Conservation (phyloP, 2,329 filamentous ascomycete genomes). For the Beauveria australis region DNA sequence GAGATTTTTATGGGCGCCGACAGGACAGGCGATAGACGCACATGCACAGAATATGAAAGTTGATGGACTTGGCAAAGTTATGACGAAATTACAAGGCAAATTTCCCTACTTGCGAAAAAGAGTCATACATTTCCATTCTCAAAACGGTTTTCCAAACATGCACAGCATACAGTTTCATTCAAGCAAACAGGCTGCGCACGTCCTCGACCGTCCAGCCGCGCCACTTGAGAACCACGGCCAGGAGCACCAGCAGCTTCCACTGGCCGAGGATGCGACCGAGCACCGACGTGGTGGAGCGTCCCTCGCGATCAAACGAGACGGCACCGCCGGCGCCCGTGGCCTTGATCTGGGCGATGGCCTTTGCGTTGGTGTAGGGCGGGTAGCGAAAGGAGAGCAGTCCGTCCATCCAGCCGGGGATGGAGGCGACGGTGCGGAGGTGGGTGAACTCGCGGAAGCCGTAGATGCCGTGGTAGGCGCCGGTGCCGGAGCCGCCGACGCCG, state of each 20-base stretch:
- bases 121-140: background rate
- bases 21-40: background rate
- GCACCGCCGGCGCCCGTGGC: background rate
- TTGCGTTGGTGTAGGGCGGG: constrained; percentile 16
- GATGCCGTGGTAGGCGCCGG: constrained; percentile 40
- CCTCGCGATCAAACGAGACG: constrained; percentile 3
- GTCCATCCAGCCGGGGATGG: constrained; percentile 30
- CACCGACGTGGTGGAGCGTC: background rate
- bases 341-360: constrained; percentile 4
- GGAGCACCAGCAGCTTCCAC: constrained; percentile 8
- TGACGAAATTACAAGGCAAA: too few species aligned
- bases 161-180: background rate
- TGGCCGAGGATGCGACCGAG: background rate
- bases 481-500: constrained; percentile 40
- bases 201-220: constrained; percentile 5
- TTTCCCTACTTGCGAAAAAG: background rate
- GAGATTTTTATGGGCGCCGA: background rate
- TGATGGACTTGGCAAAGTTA: too few species aligned
- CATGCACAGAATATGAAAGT: background rate
- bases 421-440: constrained; percentile 30
- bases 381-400: constrained; percentile 16
- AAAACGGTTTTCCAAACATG: background rate
- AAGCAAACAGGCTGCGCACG: background rate
- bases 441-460: constrained; percentile 38
- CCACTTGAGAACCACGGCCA: background rate